Conservation (phyloP, 1,284 basidiomycete genomes). For the Trichosporon ovoides region DNA sequence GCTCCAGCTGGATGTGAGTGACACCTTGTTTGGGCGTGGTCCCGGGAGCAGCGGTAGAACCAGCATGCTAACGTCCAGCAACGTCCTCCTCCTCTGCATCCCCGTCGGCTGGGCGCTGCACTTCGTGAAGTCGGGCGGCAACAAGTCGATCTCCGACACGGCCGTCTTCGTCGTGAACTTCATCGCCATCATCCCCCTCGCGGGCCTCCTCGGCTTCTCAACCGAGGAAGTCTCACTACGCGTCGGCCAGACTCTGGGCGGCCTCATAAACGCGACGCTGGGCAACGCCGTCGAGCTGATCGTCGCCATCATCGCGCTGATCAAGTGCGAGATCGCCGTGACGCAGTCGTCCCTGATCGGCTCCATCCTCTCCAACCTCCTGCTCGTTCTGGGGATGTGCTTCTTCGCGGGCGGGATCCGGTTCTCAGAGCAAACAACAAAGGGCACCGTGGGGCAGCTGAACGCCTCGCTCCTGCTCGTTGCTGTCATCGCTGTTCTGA, state of each 20-base stretch:
- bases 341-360: conserved; percentile 68
- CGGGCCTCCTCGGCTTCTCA: conserved; percentile 74
- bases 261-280: conserved; percentile 51
- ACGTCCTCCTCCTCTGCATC: conserved; percentile 51
- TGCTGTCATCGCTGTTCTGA: conserved; percentile 51
- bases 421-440: conserved; percentile 48
- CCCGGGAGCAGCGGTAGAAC: too few species aligned
- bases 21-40: too few species aligned
- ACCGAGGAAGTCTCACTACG: conserved; percentile 78
- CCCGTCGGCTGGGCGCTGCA: conserved; percentile 51
- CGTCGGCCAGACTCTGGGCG: conserved; percentile 64
- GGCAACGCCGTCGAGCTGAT: conserved; percentile 53
- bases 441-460: conserved; percentile 46
- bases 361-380: conserved; percentile 59
- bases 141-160: conserved; percentile 41
- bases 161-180: conserved; percentile 47
- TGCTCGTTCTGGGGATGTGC: conserved; percentile 72
- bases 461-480: conserved; percentile 53
- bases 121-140: conserved; percentile 42
- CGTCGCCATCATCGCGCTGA: conserved; percentile 70
- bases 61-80: too few species aligned
- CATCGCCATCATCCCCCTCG: conserved; percentile 52
- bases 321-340: conserved; percentile 70
- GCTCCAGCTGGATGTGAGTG: conserved; percentile 48
- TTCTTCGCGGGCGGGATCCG: conserved; percentile 48